Conservation (phyloP, 2,329 filamentous ascomycete species). For the Epichloe hybrida region DNA sequence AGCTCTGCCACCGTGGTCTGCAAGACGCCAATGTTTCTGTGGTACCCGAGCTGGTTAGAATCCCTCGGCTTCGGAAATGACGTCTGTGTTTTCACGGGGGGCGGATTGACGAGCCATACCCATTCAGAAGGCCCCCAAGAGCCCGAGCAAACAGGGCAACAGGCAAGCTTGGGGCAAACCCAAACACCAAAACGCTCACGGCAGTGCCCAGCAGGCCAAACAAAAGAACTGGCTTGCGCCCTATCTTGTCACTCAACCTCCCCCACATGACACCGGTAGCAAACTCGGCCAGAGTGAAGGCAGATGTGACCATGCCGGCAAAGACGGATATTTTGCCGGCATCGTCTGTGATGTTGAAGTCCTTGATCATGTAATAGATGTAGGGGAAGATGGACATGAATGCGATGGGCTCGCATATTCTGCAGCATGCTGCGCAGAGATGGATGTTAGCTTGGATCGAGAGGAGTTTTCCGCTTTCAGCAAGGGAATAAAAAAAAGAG, state of each 20-base stretch:
- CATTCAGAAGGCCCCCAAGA: conserved; percentile 76
- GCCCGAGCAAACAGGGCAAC: conserved; percentile 79
- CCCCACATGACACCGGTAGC: conserved; percentile 89
- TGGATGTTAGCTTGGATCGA: not conserved
- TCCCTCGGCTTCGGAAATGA: not conserved
- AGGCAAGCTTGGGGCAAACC: conserved; percentile 70
- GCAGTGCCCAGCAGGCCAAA: conserved; percentile 85
- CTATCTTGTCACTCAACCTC: conserved; percentile 82
- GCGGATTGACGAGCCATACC: conserved; percentile 40
- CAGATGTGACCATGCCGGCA: conserved; percentile 88
- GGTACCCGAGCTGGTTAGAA: not conserved
- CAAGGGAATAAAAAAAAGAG: not conserved
- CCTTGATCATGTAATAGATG: conserved; percentile 93
- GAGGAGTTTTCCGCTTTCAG: not conserved
- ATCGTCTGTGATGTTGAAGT: conserved; percentile 73
- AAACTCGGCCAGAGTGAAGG: conserved; percentile 93
- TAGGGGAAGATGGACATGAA: conserved; percentile 99
- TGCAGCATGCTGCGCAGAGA: conserved; percentile 56
- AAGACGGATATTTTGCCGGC: conserved; percentile 76
- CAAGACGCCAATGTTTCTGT: conserved; percentile 81
- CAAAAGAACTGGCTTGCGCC: conserved; percentile 82
- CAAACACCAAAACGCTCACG: conserved; percentile 83
- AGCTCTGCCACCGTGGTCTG: conserved; percentile 93
- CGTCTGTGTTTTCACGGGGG: no score
- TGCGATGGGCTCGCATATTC: conserved; percentile 95